A percentile compares a stretch with the other conserved stretches of the same genome.
Conservation (phyloP, 768 basidiomycete genomes). For the Crucibulum laeve region DNA sequence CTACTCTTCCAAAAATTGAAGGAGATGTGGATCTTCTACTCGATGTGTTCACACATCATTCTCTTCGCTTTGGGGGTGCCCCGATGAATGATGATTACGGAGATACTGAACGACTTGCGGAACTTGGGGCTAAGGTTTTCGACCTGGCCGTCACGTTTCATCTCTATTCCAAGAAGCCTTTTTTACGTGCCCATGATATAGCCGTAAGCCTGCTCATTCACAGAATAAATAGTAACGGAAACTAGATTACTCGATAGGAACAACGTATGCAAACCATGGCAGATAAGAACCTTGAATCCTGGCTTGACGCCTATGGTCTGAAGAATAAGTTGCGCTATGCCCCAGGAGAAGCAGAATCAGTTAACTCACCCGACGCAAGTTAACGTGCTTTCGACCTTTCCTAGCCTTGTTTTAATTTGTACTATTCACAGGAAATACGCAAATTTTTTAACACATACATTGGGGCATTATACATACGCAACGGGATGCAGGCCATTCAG, state of each 20-base stretch:
- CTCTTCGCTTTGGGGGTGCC: slow-evolving; percentile 23
- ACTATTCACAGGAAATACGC: slow-evolving; percentile 42
- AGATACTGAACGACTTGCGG: slow-evolving; percentile 54
- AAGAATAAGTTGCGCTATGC: slow-evolving; percentile 49
- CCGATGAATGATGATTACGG: slow-evolving; percentile 45
- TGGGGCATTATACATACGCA: slow-evolving; percentile 61
- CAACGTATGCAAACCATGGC: slow-evolving; percentile 26
- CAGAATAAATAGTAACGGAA: not conserved
- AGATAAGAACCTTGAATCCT: slow-evolving; percentile 35
- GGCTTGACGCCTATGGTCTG: slow-evolving; percentile 50
- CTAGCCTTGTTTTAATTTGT: not conserved
- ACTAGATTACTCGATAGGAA: slow-evolving; percentile 14
- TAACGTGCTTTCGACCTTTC: not conserved
- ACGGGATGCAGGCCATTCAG: slow-evolving; percentile 44
- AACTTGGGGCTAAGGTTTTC: slow-evolving; percentile 50
- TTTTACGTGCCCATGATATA: slow-evolving; percentile 36
- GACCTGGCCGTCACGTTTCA: slow-evolving; percentile 48
- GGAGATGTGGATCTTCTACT: slow-evolving; percentile 51
- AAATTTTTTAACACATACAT: slow-evolving; percentile 58
- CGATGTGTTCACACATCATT: slow-evolving; percentile 52
- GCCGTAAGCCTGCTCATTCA: slow-evolving; percentile 26
- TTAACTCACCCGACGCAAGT: slow-evolving; percentile 27
- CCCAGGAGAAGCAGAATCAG: slow-evolving; percentile 26
- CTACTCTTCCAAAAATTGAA: slow-evolving; percentile 51
- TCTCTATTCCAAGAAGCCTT: slow-evolving; percentile 41